Percentiles rank a stretch among this genome's conserved stretches.
These are phyloP conservation scores for Puccinia horiana DNA, from an alignment of 1,284 basidiomycete genomes.

Conservation along the genomic window DNA sequence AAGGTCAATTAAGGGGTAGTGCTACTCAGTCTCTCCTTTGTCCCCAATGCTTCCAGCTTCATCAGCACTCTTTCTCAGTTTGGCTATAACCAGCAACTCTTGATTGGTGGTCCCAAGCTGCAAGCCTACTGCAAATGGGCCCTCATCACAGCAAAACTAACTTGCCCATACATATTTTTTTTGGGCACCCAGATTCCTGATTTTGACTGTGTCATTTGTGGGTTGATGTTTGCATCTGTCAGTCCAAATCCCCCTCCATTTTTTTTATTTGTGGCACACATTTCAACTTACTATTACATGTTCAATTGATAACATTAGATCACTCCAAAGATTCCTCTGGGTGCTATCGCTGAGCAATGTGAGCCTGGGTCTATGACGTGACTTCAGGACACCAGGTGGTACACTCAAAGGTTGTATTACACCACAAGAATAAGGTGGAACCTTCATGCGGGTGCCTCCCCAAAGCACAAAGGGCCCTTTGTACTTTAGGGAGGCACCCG, in stretches of 20 bases:
- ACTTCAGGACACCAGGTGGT: too few relatives aligned
- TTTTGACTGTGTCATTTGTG: constrained; percentile 79
- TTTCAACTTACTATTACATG: neutral
- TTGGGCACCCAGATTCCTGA: constrained; percentile 69
- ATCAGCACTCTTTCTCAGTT: constrained; percentile 48
- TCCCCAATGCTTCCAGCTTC: constrained; percentile 40
- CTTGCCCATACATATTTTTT: constrained; percentile 72
- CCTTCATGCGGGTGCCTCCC: too few relatives aligned
- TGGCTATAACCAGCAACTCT: constrained; percentile 47
- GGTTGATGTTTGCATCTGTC: constrained; percentile 82
- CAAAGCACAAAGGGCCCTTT: too few relatives aligned
- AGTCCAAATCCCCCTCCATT: constrained; percentile 62
- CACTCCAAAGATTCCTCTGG: constrained; percentile 72
- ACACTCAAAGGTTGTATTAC: too few relatives aligned
- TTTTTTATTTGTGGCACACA: neutral
- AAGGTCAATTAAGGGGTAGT: too few relatives aligned
- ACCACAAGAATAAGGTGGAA: too few relatives aligned
- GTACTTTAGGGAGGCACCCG: too few relatives aligned
- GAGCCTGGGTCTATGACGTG: too few relatives aligned
- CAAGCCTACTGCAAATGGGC: neutral
- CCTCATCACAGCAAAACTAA: constrained; percentile 59
- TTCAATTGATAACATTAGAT: constrained; percentile 56
- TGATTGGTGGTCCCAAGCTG: constrained; percentile 33
- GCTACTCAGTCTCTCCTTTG: constrained; percentile 40
- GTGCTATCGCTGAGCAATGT: constrained; percentile 93